Conservation (phyloP, 2,329 filamentous ascomycete species). For the Trichoderma atroviride region DNA sequence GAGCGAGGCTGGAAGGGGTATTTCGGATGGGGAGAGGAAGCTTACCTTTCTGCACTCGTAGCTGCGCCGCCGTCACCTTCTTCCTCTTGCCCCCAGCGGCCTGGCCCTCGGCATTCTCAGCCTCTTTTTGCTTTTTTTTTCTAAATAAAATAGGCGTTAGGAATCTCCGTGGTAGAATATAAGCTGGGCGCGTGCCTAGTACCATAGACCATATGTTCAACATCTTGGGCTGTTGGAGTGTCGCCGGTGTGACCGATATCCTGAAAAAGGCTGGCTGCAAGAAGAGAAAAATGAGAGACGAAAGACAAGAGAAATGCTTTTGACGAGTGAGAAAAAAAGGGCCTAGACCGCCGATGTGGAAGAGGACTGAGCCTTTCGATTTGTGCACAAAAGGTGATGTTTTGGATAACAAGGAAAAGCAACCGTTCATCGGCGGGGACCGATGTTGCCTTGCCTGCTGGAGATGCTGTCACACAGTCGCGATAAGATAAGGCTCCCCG, state of each 20-base stretch:
- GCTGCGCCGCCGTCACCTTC: conserved; percentile 95
- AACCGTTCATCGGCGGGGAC: conserved; percentile 21
- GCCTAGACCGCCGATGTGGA: not conserved
- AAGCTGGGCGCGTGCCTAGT: conserved; percentile 37
- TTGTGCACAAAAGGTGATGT: not conserved
- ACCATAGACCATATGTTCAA: conserved; percentile 99
- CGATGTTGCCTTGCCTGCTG: conserved; percentile 17
- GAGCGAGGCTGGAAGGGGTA: not conserved
- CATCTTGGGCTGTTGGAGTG: conserved; percentile 62
- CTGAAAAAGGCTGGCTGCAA: conserved; percentile 6
- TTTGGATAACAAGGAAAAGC: not conserved
- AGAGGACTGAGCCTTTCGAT: not conserved
- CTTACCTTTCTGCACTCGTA: conserved; percentile 94
- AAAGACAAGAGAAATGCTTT: not conserved
- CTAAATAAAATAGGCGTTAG: conserved; percentile 51
- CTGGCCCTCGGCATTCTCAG: conserved; percentile 76
- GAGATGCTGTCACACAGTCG: conserved; percentile 26
- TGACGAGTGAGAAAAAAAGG: not conserved
- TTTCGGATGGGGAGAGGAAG: not conserved
- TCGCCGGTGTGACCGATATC: conserved; percentile 7
- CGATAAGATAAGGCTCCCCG: conserved; percentile 25
- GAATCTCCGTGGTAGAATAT: not conserved
- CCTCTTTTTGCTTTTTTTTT: conserved; percentile 98
- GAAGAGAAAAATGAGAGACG: not conserved
- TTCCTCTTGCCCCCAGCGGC: conserved; percentile 84